Percentiles rank a stretch among this genome's conserved stretches.
Evolutionary conservation across 176 grass and related monocot genomes (phyloP).

Genomic region (Lolium rigidum): DNA sequence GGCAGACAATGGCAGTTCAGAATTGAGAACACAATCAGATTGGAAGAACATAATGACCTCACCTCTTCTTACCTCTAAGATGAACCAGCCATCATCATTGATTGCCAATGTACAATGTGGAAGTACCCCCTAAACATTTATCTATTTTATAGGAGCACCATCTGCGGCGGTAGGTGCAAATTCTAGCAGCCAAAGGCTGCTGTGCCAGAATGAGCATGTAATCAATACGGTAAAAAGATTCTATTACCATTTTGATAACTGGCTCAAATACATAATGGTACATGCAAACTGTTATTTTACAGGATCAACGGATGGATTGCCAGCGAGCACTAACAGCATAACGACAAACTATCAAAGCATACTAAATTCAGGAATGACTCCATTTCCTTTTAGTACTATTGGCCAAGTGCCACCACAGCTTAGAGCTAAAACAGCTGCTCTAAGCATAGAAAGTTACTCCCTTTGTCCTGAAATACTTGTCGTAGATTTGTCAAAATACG

Average conservation of each 20-base stretch:
- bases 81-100: background rate
- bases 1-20: background rate
- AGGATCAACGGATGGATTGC: too few species aligned
- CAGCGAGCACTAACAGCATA: background rate
- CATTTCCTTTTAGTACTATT: conserved; percentile 16
- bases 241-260: background rate
- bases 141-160: background rate
- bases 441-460: too few species aligned
- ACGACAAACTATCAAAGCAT: background rate
- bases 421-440: background rate
- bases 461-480: too few species aligned
- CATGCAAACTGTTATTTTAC: background rate
- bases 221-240: background rate
- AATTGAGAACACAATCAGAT: background rate
- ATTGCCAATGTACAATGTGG: background rate
- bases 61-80: background rate
- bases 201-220: background rate
- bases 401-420: background rate
- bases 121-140: background rate
- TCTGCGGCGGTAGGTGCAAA: background rate
- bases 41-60: conserved; percentile 1
- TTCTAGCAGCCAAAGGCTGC: background rate
- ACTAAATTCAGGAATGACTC: background rate
- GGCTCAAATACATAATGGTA: too few species aligned
- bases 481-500: too few species aligned